A percentile compares a stretch with the other conserved stretches of the same genome.
These are phyloP conservation scores for Cupressus sempervirens DNA, from an alignment of 75 land plant species.

Conservation along the genomic window DNA sequence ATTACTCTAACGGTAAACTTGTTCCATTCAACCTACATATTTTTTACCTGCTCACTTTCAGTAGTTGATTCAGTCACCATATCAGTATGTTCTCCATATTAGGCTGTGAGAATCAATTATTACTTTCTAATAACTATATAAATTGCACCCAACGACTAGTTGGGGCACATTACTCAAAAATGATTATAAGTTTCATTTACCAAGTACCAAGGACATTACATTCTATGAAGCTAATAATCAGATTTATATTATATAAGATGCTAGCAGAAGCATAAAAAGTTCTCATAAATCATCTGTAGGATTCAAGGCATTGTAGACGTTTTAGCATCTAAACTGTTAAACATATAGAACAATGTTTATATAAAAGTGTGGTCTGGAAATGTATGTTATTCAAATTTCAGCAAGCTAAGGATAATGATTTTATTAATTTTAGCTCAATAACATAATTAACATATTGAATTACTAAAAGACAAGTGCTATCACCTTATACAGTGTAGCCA, in stretches of 20 bases:
- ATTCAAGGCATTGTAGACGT: not conserved
- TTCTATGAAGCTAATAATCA: not conserved
- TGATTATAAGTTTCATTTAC: not conserved
- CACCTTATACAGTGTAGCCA: conserved; percentile 97
- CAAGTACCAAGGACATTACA: not conserved
- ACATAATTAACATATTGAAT: not conserved
- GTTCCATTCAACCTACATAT: too few relatives aligned
- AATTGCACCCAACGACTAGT: not conserved
- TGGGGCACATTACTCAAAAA: too few relatives aligned
- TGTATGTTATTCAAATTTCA: not conserved
- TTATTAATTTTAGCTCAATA: not conserved
- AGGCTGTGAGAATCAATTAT: not conserved
- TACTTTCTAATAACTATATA: not conserved
- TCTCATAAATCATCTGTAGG: not conserved
- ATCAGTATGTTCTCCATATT: not conserved
- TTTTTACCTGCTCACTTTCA: too few relatives aligned
- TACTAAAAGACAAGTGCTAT: conserved; percentile 9
- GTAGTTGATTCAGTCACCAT: not conserved
- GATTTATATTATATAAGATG: not conserved
- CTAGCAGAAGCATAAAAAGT: not conserved
- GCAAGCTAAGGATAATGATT: not conserved
- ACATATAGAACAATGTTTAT: not conserved
- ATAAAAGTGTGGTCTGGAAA: not conserved
- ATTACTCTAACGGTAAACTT: too few relatives aligned
- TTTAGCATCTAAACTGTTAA: not conserved